Percentiles rank a stretch among this genome's conserved stretches.
Evolutionary conservation across 805 yeast genomes (phyloP).

Genomic region (Ogataea kodamae): DNA sequence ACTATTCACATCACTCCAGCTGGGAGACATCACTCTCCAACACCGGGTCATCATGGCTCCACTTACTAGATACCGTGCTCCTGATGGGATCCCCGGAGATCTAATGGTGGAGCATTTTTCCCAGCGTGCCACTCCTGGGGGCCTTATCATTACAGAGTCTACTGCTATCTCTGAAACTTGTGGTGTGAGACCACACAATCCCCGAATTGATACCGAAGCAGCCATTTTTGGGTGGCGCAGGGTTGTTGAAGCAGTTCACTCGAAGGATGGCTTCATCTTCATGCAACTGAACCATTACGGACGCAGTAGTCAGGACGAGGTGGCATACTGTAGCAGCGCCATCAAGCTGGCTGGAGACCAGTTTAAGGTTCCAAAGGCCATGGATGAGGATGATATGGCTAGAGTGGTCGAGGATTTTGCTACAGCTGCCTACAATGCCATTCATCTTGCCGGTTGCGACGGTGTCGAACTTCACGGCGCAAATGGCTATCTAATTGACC

Average conservation of each 20-base stretch:
- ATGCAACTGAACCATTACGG: conserved; percentile 49
- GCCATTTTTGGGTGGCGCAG: conserved; percentile 37
- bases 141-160: conserved; percentile 35
- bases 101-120: conserved; percentile 30
- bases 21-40: conserved; percentile 34
- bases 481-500: conserved; percentile 39
- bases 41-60: conserved; percentile 47
- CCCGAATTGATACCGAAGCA: conserved; percentile 22
- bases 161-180: conserved; percentile 29
- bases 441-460: conserved; percentile 38
- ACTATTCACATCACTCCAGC: conserved; percentile 37
- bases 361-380: conserved; percentile 22
- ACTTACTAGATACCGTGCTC: conserved; percentile 41
- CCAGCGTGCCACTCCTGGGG: conserved; percentile 33
- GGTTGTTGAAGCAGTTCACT: conserved; percentile 44
- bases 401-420: conserved; percentile 29
- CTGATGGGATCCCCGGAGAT: conserved; percentile 31
- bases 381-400: conserved; percentile 36
- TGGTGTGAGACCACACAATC: conserved; percentile 21
- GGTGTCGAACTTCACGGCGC: conserved; percentile 40
- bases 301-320: conserved; percentile 27
- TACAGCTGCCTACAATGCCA: conserved; percentile 31
- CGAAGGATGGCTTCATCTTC: conserved; percentile 35
- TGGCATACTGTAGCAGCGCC: conserved; percentile 15
- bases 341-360: conserved; percentile 8